phyloP scores from a whole-genome alignment of 176 grass and related monocot genomes.

The Oryza officinalis region DNA sequence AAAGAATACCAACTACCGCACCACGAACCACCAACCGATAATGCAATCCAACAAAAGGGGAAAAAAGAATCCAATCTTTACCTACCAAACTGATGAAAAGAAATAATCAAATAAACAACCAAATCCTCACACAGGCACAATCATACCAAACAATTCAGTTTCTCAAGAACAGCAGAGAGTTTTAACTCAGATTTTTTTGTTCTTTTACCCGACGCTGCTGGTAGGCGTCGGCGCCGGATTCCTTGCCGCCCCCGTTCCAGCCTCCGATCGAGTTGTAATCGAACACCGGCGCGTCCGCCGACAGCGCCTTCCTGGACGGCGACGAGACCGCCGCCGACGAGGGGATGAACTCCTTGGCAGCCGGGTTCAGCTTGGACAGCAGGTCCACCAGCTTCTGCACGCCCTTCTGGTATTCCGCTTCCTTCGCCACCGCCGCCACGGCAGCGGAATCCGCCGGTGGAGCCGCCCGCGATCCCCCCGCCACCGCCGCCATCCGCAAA shows the following conservation, averaged over 20 bases:
- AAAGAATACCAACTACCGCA: constrained; percentile 42
- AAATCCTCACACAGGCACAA: constrained; percentile 20
- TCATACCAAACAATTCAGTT: neutral
- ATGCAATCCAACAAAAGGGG: constrained; percentile 23
- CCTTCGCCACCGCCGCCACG: constrained; percentile 29
- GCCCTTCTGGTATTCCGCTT: constrained; percentile 63
- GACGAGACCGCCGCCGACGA: constrained; percentile 26
- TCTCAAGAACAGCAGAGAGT: neutral
- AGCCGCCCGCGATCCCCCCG: constrained; percentile 45
- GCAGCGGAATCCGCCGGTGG: constrained; percentile 1
- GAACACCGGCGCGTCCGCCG: constrained; percentile 71
- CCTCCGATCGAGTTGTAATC: constrained; percentile 38
- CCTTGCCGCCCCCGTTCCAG: constrained; percentile 21
- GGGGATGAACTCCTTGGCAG: constrained; percentile 89
- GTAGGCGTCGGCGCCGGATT: constrained; percentile 45
- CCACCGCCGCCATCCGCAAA: constrained; percentile 69
- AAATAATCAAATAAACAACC: neutral
- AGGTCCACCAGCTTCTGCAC: constrained; percentile 84
- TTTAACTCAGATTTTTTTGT: neutral
- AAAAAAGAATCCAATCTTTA: neutral
- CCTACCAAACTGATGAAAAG: neutral
- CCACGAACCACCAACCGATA: constrained; percentile 34
- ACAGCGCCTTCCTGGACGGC: constrained; percentile 52
- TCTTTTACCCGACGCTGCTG: constrained; percentile 57
- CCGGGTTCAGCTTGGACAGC: constrained; percentile 84